phyloP scores from a whole-genome alignment of 1,139 yeast species.

The Pichia sp. region DNA sequence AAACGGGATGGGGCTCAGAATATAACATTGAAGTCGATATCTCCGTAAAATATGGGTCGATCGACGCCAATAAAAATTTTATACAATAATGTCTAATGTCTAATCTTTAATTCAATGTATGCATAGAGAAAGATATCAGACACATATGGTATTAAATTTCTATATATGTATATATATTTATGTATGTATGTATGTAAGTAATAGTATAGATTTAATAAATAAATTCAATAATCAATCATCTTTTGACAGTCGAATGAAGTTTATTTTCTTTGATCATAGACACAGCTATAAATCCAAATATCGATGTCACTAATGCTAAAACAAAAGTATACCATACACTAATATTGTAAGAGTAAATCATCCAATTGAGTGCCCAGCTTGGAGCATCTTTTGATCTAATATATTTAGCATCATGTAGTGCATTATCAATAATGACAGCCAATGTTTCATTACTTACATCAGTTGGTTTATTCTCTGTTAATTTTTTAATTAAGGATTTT shows the following conservation, averaged over 20 bases:
- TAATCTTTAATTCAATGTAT: no score
- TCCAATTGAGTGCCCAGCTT: conserved; percentile 31
- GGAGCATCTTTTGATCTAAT: conserved; percentile 34
- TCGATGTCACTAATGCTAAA: conserved; percentile 25
- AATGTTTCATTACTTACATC: conserved; percentile 29
- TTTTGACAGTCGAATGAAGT: conserved; percentile 26
- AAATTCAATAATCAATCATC: conserved; percentile 9
- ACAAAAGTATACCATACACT: conserved; percentile 39
- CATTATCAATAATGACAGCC: conserved; percentile 34
- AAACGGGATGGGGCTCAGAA: no score
- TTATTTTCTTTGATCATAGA: conserved; percentile 40
- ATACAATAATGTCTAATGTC: no score
- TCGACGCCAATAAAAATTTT: no score
- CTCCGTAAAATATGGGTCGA: no score
- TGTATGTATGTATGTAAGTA: no score
- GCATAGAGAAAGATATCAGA: no score
- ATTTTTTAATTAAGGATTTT: conserved; percentile 12
- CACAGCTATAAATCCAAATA: conserved; percentile 32
- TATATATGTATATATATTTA: no score
- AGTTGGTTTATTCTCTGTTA: conserved; percentile 26
- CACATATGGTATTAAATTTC: no score
- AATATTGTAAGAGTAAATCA: conserved; percentile 35
- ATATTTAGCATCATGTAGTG: conserved; percentile 40
- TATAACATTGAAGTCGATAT: no score
- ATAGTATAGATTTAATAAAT: no score